A percentile compares a stretch with the other conserved stretches of the same genome.
Evolutionary conservation across 148 eudicot genomes (phyloP).

Genomic region (Vaccinium macrocarpon): DNA sequence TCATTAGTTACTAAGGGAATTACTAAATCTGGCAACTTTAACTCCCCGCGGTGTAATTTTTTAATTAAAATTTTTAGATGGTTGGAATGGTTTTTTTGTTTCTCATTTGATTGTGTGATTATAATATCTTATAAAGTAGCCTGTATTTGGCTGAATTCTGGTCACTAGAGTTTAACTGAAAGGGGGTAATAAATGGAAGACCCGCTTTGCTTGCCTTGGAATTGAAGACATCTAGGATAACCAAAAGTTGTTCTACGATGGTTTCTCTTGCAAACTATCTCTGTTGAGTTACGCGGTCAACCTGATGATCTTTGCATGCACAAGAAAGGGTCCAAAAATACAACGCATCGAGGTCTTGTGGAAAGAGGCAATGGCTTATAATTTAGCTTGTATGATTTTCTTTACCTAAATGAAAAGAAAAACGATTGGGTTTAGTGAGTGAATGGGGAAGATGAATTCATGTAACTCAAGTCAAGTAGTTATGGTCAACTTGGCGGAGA

Average conservation of each 20-base stretch:
- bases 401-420: neutral
- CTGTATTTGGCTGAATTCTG: neutral
- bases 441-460: neutral
- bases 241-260: neutral
- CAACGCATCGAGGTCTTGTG: neutral
- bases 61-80: neutral
- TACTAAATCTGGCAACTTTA: neutral
- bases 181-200: neutral
- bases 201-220: neutral
- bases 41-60: neutral
- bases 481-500: neutral
- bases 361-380: neutral
- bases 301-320: neutral
- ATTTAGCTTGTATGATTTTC: neutral
- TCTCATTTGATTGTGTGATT: neutral
- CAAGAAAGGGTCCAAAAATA: neutral
- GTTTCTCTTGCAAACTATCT: neutral
- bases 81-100: neutral
- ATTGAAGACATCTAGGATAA: neutral
- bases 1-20: neutral
- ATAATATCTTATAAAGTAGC: neutral
- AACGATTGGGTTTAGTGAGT: neutral
- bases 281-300: neutral
- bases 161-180: neutral
- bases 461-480: neutral